Percentiles rank a stretch among this genome's conserved stretches.
phyloP scores from a whole-genome alignment of 768 basidiomycete species.

The Kwoniella shandongensis region DNA sequence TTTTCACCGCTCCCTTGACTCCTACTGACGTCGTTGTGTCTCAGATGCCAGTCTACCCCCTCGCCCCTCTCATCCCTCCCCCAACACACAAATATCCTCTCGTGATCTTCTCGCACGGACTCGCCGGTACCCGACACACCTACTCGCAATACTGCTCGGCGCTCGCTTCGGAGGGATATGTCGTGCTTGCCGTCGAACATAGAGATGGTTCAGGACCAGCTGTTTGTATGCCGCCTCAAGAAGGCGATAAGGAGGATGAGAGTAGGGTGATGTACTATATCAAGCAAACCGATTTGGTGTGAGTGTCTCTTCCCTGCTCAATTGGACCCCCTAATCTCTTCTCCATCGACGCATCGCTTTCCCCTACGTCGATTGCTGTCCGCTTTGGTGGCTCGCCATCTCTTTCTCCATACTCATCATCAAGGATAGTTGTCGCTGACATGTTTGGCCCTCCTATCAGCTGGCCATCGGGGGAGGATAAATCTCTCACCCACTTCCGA shows the following conservation, averaged over 20 bases:
- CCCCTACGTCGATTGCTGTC: neutral
- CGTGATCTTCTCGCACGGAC: conserved; percentile 80
- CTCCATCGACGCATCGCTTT: too few relatives aligned
- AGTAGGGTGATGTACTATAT: conserved; percentile 58
- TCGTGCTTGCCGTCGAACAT: conserved; percentile 81
- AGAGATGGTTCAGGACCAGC: conserved; percentile 72
- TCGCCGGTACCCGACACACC: conserved; percentile 69
- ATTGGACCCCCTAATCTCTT: conserved; percentile 18
- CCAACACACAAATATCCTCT: conserved; percentile 57
- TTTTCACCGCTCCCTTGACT: neutral
- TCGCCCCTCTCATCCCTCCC: conserved; percentile 16
- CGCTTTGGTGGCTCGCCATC: too few relatives aligned
- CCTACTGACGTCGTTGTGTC: conserved; percentile 1
- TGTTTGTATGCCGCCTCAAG: conserved; percentile 56
- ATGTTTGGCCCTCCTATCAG: conserved; percentile 16
- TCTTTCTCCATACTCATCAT: too few relatives aligned
- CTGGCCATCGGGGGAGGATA: conserved; percentile 27
- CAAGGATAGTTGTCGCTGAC: too few relatives aligned
- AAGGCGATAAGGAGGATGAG: conserved; percentile 41
- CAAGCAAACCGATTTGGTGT: conserved; percentile 60
- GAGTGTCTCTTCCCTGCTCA: conserved; percentile 11
- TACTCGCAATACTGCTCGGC: conserved; percentile 74
- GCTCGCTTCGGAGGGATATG: conserved; percentile 73
- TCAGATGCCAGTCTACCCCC: conserved; percentile 24
- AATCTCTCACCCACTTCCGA: conserved; percentile 60